Evolutionary conservation across 179 eudicot genomes (phyloP).

Genomic region (Drosera spatulata): DNA sequence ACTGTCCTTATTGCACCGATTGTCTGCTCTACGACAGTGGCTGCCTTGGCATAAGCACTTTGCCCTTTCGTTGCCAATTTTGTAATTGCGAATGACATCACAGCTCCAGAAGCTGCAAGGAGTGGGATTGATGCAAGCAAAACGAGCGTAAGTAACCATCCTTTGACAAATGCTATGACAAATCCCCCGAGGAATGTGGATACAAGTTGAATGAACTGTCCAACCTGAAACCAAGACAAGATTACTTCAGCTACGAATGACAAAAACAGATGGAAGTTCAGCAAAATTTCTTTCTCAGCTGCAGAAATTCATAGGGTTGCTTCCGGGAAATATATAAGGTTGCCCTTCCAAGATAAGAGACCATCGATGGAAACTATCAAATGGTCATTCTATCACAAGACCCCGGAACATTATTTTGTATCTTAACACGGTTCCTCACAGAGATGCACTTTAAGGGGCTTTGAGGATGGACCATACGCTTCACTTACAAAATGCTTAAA

Average conservation of each 20-base stretch:
- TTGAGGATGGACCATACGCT: too few relatives aligned
- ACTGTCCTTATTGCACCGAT: constrained; percentile 59
- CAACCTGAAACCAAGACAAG: constrained; percentile 21
- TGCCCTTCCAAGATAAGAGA: too few relatives aligned
- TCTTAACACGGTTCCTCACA: too few relatives aligned
- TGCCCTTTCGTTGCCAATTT: constrained; percentile 45
- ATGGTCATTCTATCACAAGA: too few relatives aligned
- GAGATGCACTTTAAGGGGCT: too few relatives aligned
- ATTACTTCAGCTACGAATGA: background rate
- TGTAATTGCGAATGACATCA: constrained; percentile 22
- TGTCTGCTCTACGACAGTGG: constrained; percentile 51
- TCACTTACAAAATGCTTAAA: too few relatives aligned
- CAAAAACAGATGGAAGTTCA: background rate
- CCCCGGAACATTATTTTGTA: too few relatives aligned
- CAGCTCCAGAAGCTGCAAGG: constrained; percentile 34
- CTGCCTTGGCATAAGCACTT: constrained; percentile 47
- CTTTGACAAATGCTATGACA: constrained; percentile 43
- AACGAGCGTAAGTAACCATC: constrained; percentile 62
- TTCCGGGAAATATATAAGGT: too few relatives aligned
- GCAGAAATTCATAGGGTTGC: too few relatives aligned
- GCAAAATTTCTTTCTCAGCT: too few relatives aligned
- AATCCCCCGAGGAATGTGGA: constrained; percentile 39
- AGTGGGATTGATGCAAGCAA: constrained; percentile 40
- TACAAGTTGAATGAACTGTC: constrained; percentile 36
- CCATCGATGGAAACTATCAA: too few relatives aligned